Evolutionary conservation across 768 basidiomycete species (phyloP).

Genomic region (Cyathus striatus): DNA sequence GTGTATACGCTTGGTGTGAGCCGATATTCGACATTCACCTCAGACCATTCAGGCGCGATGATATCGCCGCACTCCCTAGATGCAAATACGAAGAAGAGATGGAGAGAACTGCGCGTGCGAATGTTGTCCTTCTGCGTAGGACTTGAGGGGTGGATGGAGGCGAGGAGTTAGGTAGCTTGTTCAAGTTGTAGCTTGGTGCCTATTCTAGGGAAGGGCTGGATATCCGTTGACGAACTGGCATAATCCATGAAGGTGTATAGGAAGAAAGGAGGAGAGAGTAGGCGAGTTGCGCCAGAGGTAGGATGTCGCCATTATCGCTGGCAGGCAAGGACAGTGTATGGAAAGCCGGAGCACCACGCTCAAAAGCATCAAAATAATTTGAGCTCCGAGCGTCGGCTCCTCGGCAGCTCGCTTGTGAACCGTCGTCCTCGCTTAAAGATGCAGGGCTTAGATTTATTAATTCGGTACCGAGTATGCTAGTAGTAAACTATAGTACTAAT

Average conservation of each 20-base stretch:
- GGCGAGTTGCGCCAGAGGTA: slow-evolving; percentile 39
- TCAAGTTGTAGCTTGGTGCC: no score
- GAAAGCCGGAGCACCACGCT: no score
- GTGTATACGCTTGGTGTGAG: no score
- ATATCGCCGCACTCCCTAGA: not conserved
- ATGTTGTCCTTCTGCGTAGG: slow-evolving; percentile 10
- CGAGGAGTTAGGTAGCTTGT: slow-evolving; percentile 37
- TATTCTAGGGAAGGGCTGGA: slow-evolving; percentile 36
- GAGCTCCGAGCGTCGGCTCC: no score
- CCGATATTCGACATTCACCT: no score
- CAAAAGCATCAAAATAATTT: no score
- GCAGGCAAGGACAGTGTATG: no score
- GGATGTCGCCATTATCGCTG: slow-evolving; percentile 43
- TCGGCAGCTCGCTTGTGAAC: no score
- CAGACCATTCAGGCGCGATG: slow-evolving; percentile 2
- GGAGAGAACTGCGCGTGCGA: slow-evolving; percentile 15
- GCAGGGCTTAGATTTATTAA: no score
- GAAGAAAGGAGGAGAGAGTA: slow-evolving; percentile 12
- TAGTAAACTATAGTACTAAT: no score
- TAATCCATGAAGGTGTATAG: not conserved
- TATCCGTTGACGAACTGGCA: slow-evolving; percentile 11
- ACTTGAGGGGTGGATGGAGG: slow-evolving; percentile 23
- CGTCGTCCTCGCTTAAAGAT: no score
- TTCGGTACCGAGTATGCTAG: no score
- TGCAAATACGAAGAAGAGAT: not conserved